Percentiles rank a stretch among this genome's conserved stretches.
Conservation (phyloP, 2,329 filamentous ascomycete species). For the Plectosphaerella sp. region DNA sequence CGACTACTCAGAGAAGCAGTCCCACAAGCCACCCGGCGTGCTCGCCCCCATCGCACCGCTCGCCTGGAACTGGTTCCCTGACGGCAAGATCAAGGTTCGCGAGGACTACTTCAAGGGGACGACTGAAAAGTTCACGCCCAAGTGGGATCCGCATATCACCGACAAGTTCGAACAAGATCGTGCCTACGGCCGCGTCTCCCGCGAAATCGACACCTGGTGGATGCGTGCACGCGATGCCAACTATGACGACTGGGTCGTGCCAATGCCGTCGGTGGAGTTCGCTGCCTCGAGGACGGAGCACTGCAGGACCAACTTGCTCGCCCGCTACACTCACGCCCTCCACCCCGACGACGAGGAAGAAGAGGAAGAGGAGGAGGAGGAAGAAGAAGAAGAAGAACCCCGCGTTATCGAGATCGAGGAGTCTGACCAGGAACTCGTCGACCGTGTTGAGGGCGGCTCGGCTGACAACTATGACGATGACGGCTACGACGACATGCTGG, state of each 20-base stretch:
- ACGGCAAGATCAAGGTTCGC: slow-evolving; percentile 24
- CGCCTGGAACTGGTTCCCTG: slow-evolving; percentile 52
- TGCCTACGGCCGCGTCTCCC: slow-evolving; percentile 55
- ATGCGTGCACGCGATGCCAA: slow-evolving; percentile 55
- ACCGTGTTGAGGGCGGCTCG: slow-evolving; percentile 24
- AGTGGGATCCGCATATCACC: slow-evolving; percentile 46
- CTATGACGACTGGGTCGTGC: slow-evolving; percentile 52
- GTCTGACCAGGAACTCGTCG: slow-evolving; percentile 36
- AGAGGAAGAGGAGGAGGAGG: slow-evolving; percentile 44
- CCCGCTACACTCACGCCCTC: slow-evolving; percentile 40
- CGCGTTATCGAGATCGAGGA: slow-evolving; percentile 44
- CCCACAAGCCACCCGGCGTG: slow-evolving; percentile 43
- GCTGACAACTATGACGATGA: slow-evolving; percentile 32
- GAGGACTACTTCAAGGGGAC: slow-evolving; percentile 26
- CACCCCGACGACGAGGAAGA: slow-evolving; percentile 30
- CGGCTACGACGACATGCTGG: slow-evolving; percentile 52
- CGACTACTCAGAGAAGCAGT: slow-evolving; percentile 48
- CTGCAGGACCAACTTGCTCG: slow-evolving; percentile 55
- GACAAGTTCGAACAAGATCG: slow-evolving; percentile 57
- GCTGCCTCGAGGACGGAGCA: slow-evolving; percentile 53
- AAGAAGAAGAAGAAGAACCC: slow-evolving; percentile 44
- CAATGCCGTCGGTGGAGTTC: slow-evolving; percentile 57
- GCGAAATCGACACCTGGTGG: slow-evolving; percentile 65
- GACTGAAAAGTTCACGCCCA: slow-evolving; percentile 37
- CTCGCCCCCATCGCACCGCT: slow-evolving; percentile 46